Evolutionary conservation across 2,329 filamentous ascomycete genomes (phyloP).

Genomic region (Pyrenophora graminea): DNA sequence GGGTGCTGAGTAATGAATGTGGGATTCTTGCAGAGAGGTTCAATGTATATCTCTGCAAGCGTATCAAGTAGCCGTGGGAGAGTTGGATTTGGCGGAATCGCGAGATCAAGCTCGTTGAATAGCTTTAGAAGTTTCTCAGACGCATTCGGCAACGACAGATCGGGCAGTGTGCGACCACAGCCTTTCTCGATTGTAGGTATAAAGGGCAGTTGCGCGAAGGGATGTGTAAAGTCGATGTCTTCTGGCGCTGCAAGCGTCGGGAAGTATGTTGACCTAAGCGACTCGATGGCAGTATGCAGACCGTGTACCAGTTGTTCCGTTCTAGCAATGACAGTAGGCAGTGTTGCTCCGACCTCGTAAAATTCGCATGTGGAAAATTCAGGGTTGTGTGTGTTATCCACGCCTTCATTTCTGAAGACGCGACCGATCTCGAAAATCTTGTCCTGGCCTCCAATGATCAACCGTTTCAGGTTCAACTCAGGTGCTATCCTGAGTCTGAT

Average conservation of each 20-base stretch:
- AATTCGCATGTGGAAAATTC: conserved; percentile 99
- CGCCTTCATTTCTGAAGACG: conserved; percentile 88
- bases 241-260: conserved; percentile 47
- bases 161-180: conserved; percentile 67
- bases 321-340: conserved; percentile 72
- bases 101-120: conserved; percentile 56
- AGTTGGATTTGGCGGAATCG: conserved; percentile 58
- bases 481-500: conserved; percentile 87
- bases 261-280: conserved; percentile 51
- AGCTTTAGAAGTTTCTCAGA: conserved; percentile 61
- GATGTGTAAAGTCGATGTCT: conserved; percentile 61
- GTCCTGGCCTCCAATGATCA: conserved; percentile 87
- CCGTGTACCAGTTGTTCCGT: conserved; percentile 72
- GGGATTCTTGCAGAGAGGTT: conserved; percentile 72
- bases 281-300: conserved; percentile 40
- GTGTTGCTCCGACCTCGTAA: conserved; percentile 82
- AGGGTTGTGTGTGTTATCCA: conserved; percentile 77
- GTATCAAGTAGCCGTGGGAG: conserved; percentile 78
- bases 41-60: conserved; percentile 75
- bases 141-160: conserved; percentile 57
- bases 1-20: conserved; percentile 91
- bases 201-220: conserved; percentile 74
- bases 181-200: conserved; percentile 75
- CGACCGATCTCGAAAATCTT: conserved; percentile 91
- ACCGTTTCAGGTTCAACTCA: conserved; percentile 90